Conservation (phyloP, 495 filamentous ascomycete species). For the Aspergillus cristatus region DNA sequence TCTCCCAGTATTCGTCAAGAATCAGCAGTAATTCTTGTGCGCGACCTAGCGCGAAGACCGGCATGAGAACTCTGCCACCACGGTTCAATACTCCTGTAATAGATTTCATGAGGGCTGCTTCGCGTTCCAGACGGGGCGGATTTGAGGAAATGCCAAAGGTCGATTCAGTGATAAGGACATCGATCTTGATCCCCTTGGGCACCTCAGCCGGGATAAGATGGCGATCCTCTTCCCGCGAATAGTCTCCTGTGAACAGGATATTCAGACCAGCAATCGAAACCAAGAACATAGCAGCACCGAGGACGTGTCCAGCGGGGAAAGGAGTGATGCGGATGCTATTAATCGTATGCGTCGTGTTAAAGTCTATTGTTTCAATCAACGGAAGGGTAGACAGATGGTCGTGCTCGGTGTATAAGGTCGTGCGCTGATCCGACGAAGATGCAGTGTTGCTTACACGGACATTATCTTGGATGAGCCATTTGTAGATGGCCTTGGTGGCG, state of each 20-base stretch:
- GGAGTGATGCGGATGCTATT: slow-evolving; percentile 94
- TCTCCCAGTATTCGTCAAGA: slow-evolving; percentile 92
- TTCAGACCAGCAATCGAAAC: slow-evolving; percentile 94
- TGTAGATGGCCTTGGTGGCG: slow-evolving; percentile 98
- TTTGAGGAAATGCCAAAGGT: slow-evolving; percentile 93
- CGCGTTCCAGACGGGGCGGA: slow-evolving; percentile 78
- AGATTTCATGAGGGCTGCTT: slow-evolving; percentile 88
- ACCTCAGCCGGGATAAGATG: slow-evolving; percentile 90
- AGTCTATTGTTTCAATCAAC: slow-evolving; percentile 92
- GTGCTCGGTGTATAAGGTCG: slow-evolving; percentile 83
- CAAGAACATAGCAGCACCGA: slow-evolving; percentile 97
- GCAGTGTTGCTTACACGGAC: slow-evolving; percentile 79
- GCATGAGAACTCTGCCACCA: slow-evolving; percentile 87
- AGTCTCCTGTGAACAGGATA: slow-evolving; percentile 95
- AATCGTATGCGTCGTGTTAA: slow-evolving; percentile 94
- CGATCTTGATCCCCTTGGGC: slow-evolving; percentile 74
- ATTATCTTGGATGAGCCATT: slow-evolving; percentile 96
- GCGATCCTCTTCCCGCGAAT: slow-evolving; percentile 86
- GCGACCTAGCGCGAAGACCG: slow-evolving; percentile 87
- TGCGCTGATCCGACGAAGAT: slow-evolving; percentile 59
- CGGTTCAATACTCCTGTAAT: slow-evolving; percentile 83
- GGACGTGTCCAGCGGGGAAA: slow-evolving; percentile 91
- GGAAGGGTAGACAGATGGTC: slow-evolving; percentile 90
- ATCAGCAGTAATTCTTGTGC: slow-evolving; percentile 93
- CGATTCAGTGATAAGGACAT: slow-evolving; percentile 93